A percentile compares a stretch with the other conserved stretches of the same genome.
Evolutionary conservation across 345 rosid species (phyloP).

Genomic region (Kernera saxatilis): DNA sequence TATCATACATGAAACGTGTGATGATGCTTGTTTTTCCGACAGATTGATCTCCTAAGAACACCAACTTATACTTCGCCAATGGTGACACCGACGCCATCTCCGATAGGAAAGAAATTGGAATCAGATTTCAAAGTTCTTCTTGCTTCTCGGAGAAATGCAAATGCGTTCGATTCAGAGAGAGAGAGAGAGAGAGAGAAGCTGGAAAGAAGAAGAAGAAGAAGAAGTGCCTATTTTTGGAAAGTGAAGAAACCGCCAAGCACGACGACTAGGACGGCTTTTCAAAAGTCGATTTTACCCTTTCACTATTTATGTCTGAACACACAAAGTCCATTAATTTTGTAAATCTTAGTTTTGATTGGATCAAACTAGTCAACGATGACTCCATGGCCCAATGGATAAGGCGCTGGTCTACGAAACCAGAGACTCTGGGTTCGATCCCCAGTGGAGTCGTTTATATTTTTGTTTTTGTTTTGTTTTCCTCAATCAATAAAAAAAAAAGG

Average conservation of each 20-base stretch:
- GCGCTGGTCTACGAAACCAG: conserved; percentile 93
- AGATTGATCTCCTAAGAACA: conserved; percentile 87
- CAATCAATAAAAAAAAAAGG: neutral
- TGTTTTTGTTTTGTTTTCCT: too few species aligned
- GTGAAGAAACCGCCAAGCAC: conserved; percentile 20
- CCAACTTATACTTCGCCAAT: conserved; percentile 81
- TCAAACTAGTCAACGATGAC: neutral
- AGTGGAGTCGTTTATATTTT: conserved; percentile 44
- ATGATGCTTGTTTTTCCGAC: conserved; percentile 90
- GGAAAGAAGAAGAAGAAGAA: neutral
- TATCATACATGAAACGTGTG: conserved; percentile 89
- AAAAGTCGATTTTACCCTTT: conserved; percentile 2
- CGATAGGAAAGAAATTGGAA: neutral
- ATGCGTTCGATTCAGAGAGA: neutral
- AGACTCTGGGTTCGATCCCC: conserved; percentile 88
- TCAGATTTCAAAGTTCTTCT: neutral
- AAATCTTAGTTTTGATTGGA: neutral
- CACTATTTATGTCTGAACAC: neutral
- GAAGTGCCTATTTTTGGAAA: conserved; percentile 9
- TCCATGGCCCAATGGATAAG: conserved; percentile 89
- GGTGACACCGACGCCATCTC: conserved; percentile 75
- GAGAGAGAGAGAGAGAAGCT: neutral
- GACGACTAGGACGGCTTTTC: neutral
- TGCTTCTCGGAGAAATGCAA: neutral
- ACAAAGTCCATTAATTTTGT: neutral